phyloP scores from a whole-genome alignment of 257 asterid genomes.

The Leptodermis oblonga region DNA sequence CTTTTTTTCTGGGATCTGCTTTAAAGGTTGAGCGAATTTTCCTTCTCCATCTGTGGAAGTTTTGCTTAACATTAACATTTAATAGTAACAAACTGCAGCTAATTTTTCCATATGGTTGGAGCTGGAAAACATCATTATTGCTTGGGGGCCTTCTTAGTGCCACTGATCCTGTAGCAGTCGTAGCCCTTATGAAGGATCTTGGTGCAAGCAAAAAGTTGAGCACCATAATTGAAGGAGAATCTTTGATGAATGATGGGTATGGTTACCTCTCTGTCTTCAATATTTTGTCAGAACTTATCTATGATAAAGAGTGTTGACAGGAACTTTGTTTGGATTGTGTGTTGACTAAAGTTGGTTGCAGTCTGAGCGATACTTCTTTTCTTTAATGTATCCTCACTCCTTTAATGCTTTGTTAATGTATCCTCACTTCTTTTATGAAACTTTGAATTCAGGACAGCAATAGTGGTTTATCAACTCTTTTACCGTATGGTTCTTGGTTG shows the following conservation, averaged over 20 bases:
- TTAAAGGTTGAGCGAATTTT: conserved; percentile 61
- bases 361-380: background rate
- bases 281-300: background rate
- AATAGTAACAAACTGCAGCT: conserved; percentile 46
- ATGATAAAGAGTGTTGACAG: background rate
- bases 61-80: conserved; percentile 21
- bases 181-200: conserved; percentile 89
- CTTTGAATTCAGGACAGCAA: conserved; percentile 74
- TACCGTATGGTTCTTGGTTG: conserved; percentile 78
- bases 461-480: conserved; percentile 89
- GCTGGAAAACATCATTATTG: conserved; percentile 85
- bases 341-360: background rate
- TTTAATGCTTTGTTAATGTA: background rate
- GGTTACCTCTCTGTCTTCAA: background rate
- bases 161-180: conserved; percentile 99
- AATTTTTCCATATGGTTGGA: conserved; percentile 87
- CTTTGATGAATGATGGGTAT: conserved; percentile 99
- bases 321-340: background rate
- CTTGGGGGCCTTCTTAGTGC: conserved; percentile 99
- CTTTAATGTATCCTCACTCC: background rate
- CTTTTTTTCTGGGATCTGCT: conserved; percentile 77
- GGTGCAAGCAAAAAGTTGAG: conserved; percentile 94
- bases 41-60: conserved; percentile 16
- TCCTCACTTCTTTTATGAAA: conserved; percentile 15
- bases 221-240: conserved; percentile 97